Base-by-base conservation (phyloP, 805 yeast genomes). In the Candida maltosa region DNA sequence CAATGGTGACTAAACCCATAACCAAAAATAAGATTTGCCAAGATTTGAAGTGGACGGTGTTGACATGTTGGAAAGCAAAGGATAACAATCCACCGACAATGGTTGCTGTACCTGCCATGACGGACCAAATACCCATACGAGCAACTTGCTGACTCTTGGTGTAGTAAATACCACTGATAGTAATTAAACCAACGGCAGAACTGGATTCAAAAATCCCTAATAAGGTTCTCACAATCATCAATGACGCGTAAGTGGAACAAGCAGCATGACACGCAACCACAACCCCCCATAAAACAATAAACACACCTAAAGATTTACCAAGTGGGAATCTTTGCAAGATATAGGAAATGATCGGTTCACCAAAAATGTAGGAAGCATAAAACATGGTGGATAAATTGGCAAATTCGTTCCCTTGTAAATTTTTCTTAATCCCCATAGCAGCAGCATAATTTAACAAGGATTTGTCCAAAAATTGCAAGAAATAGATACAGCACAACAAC, bases 141-240 rank as follows among this genome's bases (percentile, higher is more conserved):
- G 64, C 59, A 26, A 70, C 58, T 48, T 75, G 80, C 40, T 76
- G 80, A 4, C 62, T 49, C 37, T 70, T 71, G 25, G 72, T 70
- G 57, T 77, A 80, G 58, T 77, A 80, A 82, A 77, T 77, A 18
- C 82, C 73, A 25, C 80, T 74, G 28, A 80, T 66, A 18, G 78
- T 60, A 36, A 77, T 67, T 32, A 76, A 66, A 0, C 80, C 78
- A 1, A 80, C 79, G 1, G 80, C 74, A 29, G 77, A 63, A 2
- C 76, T 69, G 1, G 76, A 55, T 48, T 78, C 83, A 43, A 76
- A 74, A 16, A 71, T 48, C 6, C 83, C 83, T 16, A 77, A 48
- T 17, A 77, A 52, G 4, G 74, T 62, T 37, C 83, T 57, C 1
- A 73, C 71, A n/a, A 75, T 57, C 79, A 77, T 74, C 29, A 77